These are phyloP conservation scores for Cystobasidium slooffiae DNA, from an alignment of 1,284 basidiomycete species.

Conservation along the genomic window DNA sequence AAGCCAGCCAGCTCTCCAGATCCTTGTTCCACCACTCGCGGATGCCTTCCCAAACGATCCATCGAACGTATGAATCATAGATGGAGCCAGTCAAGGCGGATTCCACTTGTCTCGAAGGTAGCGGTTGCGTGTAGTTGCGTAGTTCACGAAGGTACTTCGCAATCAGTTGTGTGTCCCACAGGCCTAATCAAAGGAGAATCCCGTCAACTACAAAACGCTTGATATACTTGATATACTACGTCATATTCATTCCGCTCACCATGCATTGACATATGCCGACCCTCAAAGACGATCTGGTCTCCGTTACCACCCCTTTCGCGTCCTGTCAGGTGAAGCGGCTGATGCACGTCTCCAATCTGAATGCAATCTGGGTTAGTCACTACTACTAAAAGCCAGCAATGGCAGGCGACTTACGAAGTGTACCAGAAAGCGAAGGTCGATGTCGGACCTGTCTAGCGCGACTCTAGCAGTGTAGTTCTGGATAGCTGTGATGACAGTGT, in stretches of 20 bases:
- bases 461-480: slow-evolving; percentile 44
- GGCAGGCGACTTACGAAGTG: slow-evolving; percentile 54
- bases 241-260: slow-evolving; percentile 33
- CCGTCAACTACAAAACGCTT: background rate
- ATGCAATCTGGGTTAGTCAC: background rate
- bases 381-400: background rate
- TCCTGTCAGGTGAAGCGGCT: slow-evolving; percentile 58
- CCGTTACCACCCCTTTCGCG: slow-evolving; percentile 57
- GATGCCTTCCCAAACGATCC: slow-evolving; percentile 57
- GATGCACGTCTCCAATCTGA: slow-evolving; percentile 55
- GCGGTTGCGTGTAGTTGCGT: slow-evolving; percentile 55
- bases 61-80: slow-evolving; percentile 57
- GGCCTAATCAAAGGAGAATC: slow-evolving; percentile 1
- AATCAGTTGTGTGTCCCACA: slow-evolving; percentile 57
- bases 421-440: slow-evolving; percentile 54
- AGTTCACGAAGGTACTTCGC: slow-evolving; percentile 55
- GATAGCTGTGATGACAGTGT: slow-evolving; percentile 53
- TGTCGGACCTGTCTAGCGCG: slow-evolving; percentile 50
- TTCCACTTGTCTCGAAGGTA: slow-evolving; percentile 56
- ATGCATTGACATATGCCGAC: slow-evolving; percentile 55
- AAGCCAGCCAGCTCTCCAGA: slow-evolving; percentile 52
- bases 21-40: slow-evolving; percentile 52
- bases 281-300: slow-evolving; percentile 56
- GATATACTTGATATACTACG: background rate
- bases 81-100: slow-evolving; percentile 52